Conservation (phyloP, 1,139 yeast genomes). For the Hansenula lynferdii region DNA sequence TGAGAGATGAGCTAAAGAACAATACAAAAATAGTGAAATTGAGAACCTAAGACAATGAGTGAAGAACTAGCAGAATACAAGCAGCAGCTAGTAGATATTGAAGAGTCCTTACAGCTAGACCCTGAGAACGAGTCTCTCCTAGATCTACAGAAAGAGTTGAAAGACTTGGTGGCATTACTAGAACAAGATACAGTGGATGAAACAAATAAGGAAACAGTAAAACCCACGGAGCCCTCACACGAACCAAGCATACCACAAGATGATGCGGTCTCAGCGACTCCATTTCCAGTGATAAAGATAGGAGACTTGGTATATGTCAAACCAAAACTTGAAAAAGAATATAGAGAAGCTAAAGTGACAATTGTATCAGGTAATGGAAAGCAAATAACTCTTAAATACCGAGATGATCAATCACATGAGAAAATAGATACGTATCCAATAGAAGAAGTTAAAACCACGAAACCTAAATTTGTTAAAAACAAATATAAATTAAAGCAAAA, state of each 20-base stretch:
- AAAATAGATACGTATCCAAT: conserved; percentile 8
- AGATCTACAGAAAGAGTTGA: conserved; percentile 27
- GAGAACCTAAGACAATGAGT: conserved; percentile 8
- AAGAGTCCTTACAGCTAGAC: conserved; percentile 24
- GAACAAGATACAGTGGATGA: conserved; percentile 11
- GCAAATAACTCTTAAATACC: conserved; percentile 8
- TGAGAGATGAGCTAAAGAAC: no score
- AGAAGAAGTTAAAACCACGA: conserved; percentile 7
- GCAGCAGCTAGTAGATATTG: conserved; percentile 27
- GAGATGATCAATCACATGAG: no score
- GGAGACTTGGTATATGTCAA: conserved; percentile 14
- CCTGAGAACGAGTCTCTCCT: conserved; percentile 27
- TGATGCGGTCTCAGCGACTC: background rate
- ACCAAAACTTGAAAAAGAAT: conserved; percentile 7
- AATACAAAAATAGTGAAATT: background rate
- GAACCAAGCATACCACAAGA: background rate
- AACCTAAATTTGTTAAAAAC: conserved; percentile 8
- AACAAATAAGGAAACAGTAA: conserved; percentile 2
- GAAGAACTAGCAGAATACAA: conserved; percentile 31
- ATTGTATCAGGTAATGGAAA: conserved; percentile 18
- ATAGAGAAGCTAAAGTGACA: conserved; percentile 11
- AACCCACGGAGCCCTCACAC: background rate
- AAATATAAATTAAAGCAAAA: conserved; percentile 11
- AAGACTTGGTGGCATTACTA: conserved; percentile 27
- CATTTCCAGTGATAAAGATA: background rate